phyloP scores from a whole-genome alignment of 768 basidiomycete species.

The Tylopilus plumbeoviolaceoides region DNA sequence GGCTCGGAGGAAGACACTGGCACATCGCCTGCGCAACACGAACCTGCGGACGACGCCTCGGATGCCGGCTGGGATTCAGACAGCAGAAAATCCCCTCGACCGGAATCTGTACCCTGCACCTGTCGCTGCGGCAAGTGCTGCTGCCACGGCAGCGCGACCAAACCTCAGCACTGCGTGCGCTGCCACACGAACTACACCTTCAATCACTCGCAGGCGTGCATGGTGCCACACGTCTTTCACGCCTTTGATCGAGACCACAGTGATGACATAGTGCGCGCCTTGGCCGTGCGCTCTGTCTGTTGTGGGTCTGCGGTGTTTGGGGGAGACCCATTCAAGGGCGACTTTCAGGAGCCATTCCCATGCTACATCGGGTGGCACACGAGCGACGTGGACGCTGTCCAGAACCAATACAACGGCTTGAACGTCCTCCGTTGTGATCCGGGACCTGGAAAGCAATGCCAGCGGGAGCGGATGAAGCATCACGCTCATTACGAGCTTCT shows the following conservation, averaged over 20 bases:
- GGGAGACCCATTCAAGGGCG: background rate
- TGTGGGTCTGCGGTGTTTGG: background rate
- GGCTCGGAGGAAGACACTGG: too few species aligned
- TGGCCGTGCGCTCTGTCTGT: background rate
- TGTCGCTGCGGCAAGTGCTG: conserved; percentile 3
- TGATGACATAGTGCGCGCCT: background rate
- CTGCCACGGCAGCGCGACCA: background rate
- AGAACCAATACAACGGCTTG: conserved; percentile 5
- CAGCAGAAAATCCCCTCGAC: background rate
- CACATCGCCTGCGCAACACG: too few species aligned
- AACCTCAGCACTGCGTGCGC: conserved; percentile 2
- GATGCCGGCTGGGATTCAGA: background rate
- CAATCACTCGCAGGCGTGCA: conserved; percentile 5
- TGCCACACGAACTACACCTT: conserved; percentile 3
- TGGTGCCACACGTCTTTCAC: background rate
- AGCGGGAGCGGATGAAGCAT: background rate
- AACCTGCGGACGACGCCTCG: too few species aligned
- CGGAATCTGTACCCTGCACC: background rate
- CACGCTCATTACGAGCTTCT: background rate
- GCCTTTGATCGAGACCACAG: accelerated
- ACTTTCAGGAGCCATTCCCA: background rate
- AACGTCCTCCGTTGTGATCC: conserved; percentile 4
- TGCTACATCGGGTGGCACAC: conserved; percentile 7
- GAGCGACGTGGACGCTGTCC: background rate
- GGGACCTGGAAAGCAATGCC: background rate